A percentile compares a stretch with the other conserved stretches of the same genome.
Evolutionary conservation across 2,329 filamentous ascomycete species (phyloP).

Genomic region (Leptoxyphium fumago): DNA sequence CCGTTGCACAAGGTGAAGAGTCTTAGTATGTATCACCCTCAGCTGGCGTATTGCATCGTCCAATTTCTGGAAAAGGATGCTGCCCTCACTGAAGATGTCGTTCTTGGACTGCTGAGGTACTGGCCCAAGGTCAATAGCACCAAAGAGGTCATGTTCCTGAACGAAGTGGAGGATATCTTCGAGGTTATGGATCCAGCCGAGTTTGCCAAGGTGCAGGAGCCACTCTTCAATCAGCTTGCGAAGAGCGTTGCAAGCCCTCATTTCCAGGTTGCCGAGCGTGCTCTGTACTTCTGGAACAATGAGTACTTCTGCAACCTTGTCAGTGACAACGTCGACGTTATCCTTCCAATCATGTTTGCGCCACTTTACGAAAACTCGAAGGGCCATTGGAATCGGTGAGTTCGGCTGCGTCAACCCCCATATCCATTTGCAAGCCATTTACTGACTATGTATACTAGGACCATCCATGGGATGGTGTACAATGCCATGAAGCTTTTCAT

Average conservation of each 20-base stretch:
- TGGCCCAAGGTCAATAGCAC: slow-evolving; percentile 99
- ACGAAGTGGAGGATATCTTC: slow-evolving; percentile 98
- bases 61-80: slow-evolving; percentile 98
- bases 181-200: slow-evolving; percentile 99
- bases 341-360: slow-evolving; percentile 97
- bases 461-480: slow-evolving; percentile 98
- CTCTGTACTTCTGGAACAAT: slow-evolving; percentile 99
- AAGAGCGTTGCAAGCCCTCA: slow-evolving; percentile 97
- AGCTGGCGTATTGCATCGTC: slow-evolving; percentile 96
- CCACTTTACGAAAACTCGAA: slow-evolving; percentile 98
- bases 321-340: slow-evolving; percentile 97
- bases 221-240: slow-evolving; percentile 89
- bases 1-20: slow-evolving; percentile 97
- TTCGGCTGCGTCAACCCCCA: not conserved
- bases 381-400: slow-evolving; percentile 95
- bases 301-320: slow-evolving; percentile 99
- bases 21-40: slow-evolving; percentile 98
- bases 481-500: slow-evolving; percentile 99
- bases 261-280: slow-evolving; percentile 95
- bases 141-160: slow-evolving; percentile 99
- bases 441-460: slow-evolving; percentile 41
- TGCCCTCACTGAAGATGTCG: slow-evolving; percentile 91
- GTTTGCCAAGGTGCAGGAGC: slow-evolving; percentile 96
- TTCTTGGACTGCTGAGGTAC: slow-evolving; percentile 83
- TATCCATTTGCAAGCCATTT: not conserved